Evolutionary conservation across 169 alveolate species (phyloP).

Genomic region (Cryptosporidium viatorum): DNA sequence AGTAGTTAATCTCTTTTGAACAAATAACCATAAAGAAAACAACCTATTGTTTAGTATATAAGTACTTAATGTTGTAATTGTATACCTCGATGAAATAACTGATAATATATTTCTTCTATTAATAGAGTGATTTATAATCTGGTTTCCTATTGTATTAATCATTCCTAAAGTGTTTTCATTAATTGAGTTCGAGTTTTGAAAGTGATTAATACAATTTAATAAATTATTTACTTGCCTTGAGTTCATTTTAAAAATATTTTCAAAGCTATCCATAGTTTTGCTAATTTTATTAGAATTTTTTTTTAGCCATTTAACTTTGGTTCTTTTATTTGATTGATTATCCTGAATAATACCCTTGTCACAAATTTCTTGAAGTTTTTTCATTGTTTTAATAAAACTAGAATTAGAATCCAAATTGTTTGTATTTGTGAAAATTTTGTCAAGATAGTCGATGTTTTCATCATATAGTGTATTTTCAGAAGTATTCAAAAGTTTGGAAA

Average conservation of each 20-base stretch:
- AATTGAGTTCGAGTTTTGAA: slow-evolving; percentile 22
- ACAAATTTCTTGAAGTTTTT: slow-evolving; percentile 34
- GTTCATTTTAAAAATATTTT: background rate
- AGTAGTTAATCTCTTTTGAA: slow-evolving; percentile 39
- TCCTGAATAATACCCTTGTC: slow-evolving; percentile 9
- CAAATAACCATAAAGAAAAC: slow-evolving; percentile 52
- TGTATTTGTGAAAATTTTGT: background rate
- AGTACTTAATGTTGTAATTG: background rate
- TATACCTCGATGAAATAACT: slow-evolving; percentile 12
- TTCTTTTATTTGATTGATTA: background rate
- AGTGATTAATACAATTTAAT: slow-evolving; percentile 55
- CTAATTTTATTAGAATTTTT: slow-evolving; percentile 10
- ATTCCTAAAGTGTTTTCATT: background rate
- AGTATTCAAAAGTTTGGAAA: background rate
- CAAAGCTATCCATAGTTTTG: slow-evolving; percentile 9
- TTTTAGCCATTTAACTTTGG: slow-evolving; percentile 27
- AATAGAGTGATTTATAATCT: background rate
- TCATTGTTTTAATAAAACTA: slow-evolving; percentile 20
- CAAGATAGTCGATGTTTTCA: slow-evolving; percentile 8
- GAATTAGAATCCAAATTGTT: background rate
- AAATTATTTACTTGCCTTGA: slow-evolving; percentile 22
- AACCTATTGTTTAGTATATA: slow-evolving; percentile 27
- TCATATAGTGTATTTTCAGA: background rate
- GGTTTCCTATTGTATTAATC: slow-evolving; percentile 7
- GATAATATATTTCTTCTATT: slow-evolving; percentile 55